Base-by-base conservation (phyloP, 1,139 yeast genomes). In the Kodamaea arcana region DNA sequence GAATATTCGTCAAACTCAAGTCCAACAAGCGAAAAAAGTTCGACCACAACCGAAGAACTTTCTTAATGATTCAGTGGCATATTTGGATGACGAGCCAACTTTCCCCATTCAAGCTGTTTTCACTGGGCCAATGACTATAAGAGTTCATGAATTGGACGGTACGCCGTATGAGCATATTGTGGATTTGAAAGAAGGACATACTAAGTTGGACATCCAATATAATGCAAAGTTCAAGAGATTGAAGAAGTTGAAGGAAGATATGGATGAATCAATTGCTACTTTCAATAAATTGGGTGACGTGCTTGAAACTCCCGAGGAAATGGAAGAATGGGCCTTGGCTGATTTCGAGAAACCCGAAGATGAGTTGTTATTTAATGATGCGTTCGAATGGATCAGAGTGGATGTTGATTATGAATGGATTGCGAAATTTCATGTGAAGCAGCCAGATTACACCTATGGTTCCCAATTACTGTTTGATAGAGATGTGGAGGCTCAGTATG, bases 371-470 rank as follows among this genome's bases (percentile, higher is more conserved):
- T 69, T 75, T 31, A 79, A 78, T 47, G 97, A 92, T 53, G 96
- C 97, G 0, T 94, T 88, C 60, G 98, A 94, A 52, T 94, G 99
- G 99, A 72, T 94, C 28, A 71, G 99, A 47, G 87, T 90, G 8
- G 99, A 94, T 60, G 90, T 97, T 0, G 99, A 94, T 58, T 85
- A 83, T 51, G 98, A 94, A 56, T 94, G 99, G 99, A 83, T 94
- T 33, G 87, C 95, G 38, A 76, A 75, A 44, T 68, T 86, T 20
- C 73, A 80, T 42, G 79, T 94, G 24, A 84, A 82, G 46, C 97
- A 90, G 56, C 95, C 96, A 0, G 97, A 88, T 51, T 85, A 87
- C 53, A 94, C 92, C 97, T 92, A 77, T 56, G 87, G 88, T 1
- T 84, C 97, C 0, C 98, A 94, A 52, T 62, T 94, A 24, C 94